Evolutionary conservation across 1,284 basidiomycete genomes (phyloP).

Genomic region (Phenoliferia sp.): DNA sequence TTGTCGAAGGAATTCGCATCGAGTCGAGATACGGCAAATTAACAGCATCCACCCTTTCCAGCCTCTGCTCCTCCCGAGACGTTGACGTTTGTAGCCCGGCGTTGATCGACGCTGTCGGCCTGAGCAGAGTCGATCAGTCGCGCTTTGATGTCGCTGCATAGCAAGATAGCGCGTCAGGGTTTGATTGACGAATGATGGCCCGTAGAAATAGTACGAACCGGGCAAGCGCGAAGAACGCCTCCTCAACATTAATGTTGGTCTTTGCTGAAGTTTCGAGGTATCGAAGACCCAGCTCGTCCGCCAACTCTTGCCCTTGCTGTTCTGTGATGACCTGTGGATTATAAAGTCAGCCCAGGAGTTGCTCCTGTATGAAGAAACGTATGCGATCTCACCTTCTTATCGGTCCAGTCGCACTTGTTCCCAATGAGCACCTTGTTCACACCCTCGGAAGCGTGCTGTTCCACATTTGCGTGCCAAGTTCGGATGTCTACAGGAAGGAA

Average conservation of each 20-base stretch:
- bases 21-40: too few relatives aligned
- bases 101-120: slow-evolving; percentile 13
- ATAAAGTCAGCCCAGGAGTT: not conserved
- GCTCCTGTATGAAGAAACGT: too few relatives aligned
- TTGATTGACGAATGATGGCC: not conserved
- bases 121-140: slow-evolving; percentile 79
- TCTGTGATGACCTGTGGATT: slow-evolving; percentile 62
- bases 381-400: slow-evolving; percentile 61
- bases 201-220: slow-evolving; percentile 55
- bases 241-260: slow-evolving; percentile 95
- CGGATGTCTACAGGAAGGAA: slow-evolving; percentile 71
- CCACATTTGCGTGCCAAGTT: slow-evolving; percentile 97
- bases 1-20: too few relatives aligned
- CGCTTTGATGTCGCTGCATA: slow-evolving; percentile 83
- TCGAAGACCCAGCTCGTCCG: slow-evolving; percentile 81
- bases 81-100: slow-evolving; percentile 10
- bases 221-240: slow-evolving; percentile 96
- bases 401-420: slow-evolving; percentile 98
- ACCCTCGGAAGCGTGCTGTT: slow-evolving; percentile 96
- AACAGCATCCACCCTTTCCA: slow-evolving; percentile 20
- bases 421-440: slow-evolving; percentile 99
- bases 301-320: slow-evolving; percentile 66
- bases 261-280: slow-evolving; percentile 99
- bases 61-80: slow-evolving; percentile 6
- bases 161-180: slow-evolving; percentile 15